Conservation (phyloP, 1,284 basidiomycete genomes). For the Pseudozyma hubeiensis region DNA sequence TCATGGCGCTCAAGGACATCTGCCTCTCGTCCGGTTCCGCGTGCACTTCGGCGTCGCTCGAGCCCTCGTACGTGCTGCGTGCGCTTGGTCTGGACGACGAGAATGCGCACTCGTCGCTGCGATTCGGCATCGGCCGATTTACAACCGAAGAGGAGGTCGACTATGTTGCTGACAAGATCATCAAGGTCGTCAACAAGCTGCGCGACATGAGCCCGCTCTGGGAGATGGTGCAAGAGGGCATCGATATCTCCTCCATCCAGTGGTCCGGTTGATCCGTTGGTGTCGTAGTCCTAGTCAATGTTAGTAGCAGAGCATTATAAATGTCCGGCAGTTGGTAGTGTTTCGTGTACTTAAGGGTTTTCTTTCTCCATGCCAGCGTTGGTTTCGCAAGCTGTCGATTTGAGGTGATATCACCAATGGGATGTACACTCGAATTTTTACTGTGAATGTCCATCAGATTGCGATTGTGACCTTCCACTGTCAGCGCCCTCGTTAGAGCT, state of each 20-base stretch:
- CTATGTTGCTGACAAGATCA: slow-evolving; percentile 89
- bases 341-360: no score
- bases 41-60: slow-evolving; percentile 96
- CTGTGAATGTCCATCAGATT: no score
- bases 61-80: slow-evolving; percentile 97
- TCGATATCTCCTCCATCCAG: slow-evolving; percentile 90
- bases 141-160: slow-evolving; percentile 98
- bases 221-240: slow-evolving; percentile 74
- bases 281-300: background rate
- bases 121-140: slow-evolving; percentile 98
- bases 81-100: slow-evolving; percentile 94
- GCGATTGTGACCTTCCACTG: no score
- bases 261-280: slow-evolving; percentile 75
- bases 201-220: slow-evolving; percentile 75
- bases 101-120: slow-evolving; percentile 97
- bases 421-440: no score
- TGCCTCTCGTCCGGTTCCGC: slow-evolving; percentile 97
- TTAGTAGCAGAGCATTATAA: no score
- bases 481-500: no score
- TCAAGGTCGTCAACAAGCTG: slow-evolving; percentile 81
- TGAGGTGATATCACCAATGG: no score
- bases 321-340: no score
- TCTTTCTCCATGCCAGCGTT: no score
- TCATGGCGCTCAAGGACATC: slow-evolving; percentile 98
- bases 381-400: no score